Percentiles rank a stretch among this genome's conserved stretches.
These are phyloP conservation scores for Prototheca stagnorum DNA, from an alignment of 163 green algal genomes.

Conservation along the genomic window DNA sequence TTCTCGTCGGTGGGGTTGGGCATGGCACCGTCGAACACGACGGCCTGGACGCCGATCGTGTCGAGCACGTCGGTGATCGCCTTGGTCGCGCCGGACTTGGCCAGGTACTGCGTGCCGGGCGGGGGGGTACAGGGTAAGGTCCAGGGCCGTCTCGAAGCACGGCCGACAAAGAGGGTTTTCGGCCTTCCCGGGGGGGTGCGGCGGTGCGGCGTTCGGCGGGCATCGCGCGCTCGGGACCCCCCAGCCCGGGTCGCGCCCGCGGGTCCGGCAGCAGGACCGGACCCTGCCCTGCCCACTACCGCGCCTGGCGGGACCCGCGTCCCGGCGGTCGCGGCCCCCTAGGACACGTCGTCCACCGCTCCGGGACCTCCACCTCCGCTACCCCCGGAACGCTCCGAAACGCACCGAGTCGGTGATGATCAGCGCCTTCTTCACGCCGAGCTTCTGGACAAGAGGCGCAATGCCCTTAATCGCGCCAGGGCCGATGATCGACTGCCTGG, in stretches of 20 bases:
- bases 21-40: slow-evolving; percentile 10
- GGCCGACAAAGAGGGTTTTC: background rate
- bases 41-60: slow-evolving; percentile 1
- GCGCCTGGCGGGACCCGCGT: too few species aligned
- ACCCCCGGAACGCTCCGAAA: too few species aligned
- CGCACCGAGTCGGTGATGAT: slow-evolving; percentile 25
- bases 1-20: slow-evolving; percentile 21
- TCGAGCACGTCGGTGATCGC: slow-evolving; percentile 12
- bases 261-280: too few species aligned
- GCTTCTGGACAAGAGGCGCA: slow-evolving; percentile 4
- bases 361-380: too few species aligned
- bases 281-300: too few species aligned
- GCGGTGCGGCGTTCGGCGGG: background rate
- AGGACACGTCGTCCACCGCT: too few species aligned
- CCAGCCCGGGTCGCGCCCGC: too few species aligned
- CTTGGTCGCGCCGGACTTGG: slow-evolving; percentile 6
- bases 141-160: too few species aligned
- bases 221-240: background rate
- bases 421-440: slow-evolving; percentile 19
- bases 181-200: background rate
- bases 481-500: slow-evolving; percentile 13
- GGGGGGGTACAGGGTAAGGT: background rate
- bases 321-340: too few species aligned
- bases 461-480: slow-evolving; percentile 4
- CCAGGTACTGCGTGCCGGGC: background rate